Conservation (phyloP, 2,329 filamentous ascomycete genomes). For the Ophiocordyceps polyrhachis-furcata region DNA sequence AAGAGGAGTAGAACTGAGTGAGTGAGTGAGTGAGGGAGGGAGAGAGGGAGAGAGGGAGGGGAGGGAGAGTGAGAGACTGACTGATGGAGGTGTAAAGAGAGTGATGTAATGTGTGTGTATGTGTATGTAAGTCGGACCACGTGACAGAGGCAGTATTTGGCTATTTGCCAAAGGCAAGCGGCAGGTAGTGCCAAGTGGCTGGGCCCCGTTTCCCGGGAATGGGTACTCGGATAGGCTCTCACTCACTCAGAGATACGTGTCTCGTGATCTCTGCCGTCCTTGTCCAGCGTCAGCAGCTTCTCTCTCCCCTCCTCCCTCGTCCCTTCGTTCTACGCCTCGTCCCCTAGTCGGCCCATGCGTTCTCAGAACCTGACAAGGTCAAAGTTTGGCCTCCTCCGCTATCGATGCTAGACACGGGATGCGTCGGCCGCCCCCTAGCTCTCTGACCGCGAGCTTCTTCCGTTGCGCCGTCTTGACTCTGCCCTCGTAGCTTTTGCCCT, state of each 20-base stretch:
- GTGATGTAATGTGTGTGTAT: no score
- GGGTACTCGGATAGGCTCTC: neutral
- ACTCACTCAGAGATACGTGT: neutral
- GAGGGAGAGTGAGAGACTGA: no score
- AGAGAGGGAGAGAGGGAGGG: no score
- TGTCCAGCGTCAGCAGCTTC: neutral
- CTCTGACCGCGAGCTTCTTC: neutral
- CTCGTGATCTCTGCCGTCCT: neutral
- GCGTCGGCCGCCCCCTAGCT: neutral
- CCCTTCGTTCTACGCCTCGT: neutral
- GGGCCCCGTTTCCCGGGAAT: neutral
- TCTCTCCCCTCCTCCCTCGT: neutral
- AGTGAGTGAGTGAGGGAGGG: no score
- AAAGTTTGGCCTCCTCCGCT: neutral
- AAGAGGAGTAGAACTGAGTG: no score
- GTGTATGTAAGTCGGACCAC: no score
- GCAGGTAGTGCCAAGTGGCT: neutral
- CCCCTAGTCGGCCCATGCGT: neutral
- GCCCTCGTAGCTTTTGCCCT: neutral
- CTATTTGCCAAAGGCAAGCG: no score
- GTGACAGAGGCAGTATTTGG: neutral
- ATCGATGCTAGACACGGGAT: neutral
- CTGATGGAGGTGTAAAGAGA: no score
- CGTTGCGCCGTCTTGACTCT: neutral
- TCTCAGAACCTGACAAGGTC: neutral